A percentile compares a stretch with the other conserved stretches of the same genome.
These are phyloP conservation scores for Dillenia turbinata DNA, from an alignment of 164 flowering plant species.

Conservation along the genomic window DNA sequence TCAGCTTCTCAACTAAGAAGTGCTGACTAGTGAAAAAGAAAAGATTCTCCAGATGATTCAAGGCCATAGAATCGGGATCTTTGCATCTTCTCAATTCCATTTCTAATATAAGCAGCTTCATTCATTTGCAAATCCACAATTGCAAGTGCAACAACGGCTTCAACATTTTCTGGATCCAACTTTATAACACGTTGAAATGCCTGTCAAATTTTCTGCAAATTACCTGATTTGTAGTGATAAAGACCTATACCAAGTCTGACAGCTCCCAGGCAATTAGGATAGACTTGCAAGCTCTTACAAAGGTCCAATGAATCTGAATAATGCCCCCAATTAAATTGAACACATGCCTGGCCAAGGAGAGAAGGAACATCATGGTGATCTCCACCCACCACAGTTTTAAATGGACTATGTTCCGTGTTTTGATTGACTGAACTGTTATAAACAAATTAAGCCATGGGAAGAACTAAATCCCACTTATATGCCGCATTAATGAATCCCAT, in stretches of 20 bases:
- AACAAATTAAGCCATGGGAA: no score
- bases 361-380: constrained; percentile 87
- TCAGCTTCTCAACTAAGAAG: constrained; percentile 90
- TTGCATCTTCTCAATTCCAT: constrained; percentile 87
- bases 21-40: constrained; percentile 99
- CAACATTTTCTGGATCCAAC: constrained; percentile 95
- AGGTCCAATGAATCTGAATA: constrained; percentile 77
- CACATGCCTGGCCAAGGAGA: constrained; percentile 98
- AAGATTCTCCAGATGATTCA: constrained; percentile 92
- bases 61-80: constrained; percentile 78
- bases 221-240: constrained; percentile 84
- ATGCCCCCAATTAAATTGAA: constrained; percentile 77
- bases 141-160: constrained; percentile 91
- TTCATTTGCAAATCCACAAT: constrained; percentile 77
- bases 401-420: constrained; percentile 30
- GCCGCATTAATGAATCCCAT: constrained; percentile 73
- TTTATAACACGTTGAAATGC: constrained; percentile 89
- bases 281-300: constrained; percentile 87
- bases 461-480: constrained; percentile 28
- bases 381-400: constrained; percentile 86
- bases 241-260: constrained; percentile 92
- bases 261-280: constrained; percentile 83
- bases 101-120: constrained; percentile 71
- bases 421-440: no score
- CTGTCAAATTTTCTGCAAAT: constrained; percentile 74